Evolutionary conservation across 2,329 filamentous ascomycete genomes (phyloP), one percentile per base, ranked within the genome.

Genomic region (Fusarium begoniae): DNA sequence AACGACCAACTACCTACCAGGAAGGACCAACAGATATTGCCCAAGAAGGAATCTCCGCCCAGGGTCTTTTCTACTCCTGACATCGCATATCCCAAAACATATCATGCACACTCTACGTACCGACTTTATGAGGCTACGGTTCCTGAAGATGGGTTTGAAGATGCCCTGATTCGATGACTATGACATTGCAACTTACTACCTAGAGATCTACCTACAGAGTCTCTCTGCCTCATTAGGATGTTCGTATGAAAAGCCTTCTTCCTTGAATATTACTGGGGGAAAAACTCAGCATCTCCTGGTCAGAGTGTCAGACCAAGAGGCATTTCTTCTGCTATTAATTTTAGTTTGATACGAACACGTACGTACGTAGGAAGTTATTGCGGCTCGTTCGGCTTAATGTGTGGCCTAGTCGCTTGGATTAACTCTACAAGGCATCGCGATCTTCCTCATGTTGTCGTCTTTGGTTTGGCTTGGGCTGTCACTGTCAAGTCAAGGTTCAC

Each of bases 381-480:
- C 66, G 66, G 67, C 59, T 70, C 30, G 47, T 56, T 70, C 41
- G 67, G 45, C 35, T 48, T 43, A 48, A 38, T 43, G 15, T 45
- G 41, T 50, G 35, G 35, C 32, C 37, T 50, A n/a, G 30, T 37
- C 37, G 47, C 51, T 47, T 56, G 48, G 41, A 38, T 43, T 59
- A 45, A 59, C 59, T 64, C 50, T 55, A 45, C 59, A 53, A 51
- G 53, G 53, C 47, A 66, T 70, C 66, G 43, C 59, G 43, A 71
- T 66, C 54, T 63, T 58, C 54, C 53, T 57, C 51, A 65, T 60
- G 40, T 60, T 50, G 43, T 59, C 50, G 54, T 68, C 45, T 45
- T 56, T 20, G 44, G 43, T 48, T 65, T 48, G 37, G 55, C n/a
- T 62, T 71, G 70, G 56, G 24, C 37, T 64, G 70, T 74, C 69